Evolutionary conservation across 495 filamentous ascomycete species (phyloP).

Genomic region (Neurospora terricola): DNA sequence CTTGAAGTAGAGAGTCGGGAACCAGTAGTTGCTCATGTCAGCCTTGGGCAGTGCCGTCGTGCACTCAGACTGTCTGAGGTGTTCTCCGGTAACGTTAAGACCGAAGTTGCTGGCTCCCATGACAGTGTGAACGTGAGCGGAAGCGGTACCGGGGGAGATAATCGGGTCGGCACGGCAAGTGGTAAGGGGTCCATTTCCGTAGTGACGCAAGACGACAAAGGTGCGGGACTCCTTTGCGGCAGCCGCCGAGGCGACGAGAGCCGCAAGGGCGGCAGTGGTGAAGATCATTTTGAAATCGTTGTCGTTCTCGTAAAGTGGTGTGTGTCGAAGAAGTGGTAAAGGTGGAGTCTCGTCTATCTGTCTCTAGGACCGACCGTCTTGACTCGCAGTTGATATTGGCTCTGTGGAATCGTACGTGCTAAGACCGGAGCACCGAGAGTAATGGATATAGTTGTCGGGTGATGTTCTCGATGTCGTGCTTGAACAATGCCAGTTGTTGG

Average conservation of each 20-base stretch:
- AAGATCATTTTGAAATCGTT: slow-evolving; percentile 18
- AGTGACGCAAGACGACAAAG: slow-evolving; percentile 38
- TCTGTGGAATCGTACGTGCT: background rate
- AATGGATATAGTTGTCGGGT: background rate
- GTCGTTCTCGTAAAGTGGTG: background rate
- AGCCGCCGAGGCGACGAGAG: slow-evolving; percentile 9
- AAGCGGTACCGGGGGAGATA: slow-evolving; percentile 45
- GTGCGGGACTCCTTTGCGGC: slow-evolving; percentile 27
- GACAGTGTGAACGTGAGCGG: slow-evolving; percentile 57
- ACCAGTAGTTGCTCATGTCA: slow-evolving; percentile 75
- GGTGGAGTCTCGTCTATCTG: background rate
- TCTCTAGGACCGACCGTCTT: slow-evolving; percentile 4
- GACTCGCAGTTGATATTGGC: background rate
- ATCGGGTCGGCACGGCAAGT: slow-evolving; percentile 56
- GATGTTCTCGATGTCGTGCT: background rate
- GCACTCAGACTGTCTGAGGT: slow-evolving; percentile 51
- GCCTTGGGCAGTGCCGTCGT: slow-evolving; percentile 53
- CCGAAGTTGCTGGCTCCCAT: slow-evolving; percentile 63
- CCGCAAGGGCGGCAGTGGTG: slow-evolving; percentile 16
- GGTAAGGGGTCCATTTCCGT: slow-evolving; percentile 37
- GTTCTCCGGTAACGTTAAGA: slow-evolving; percentile 48
- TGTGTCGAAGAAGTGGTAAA: background rate
- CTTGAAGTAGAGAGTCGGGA: slow-evolving; percentile 55
- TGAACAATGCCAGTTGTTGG: background rate
- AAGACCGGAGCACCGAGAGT: background rate